Percentiles rank a stretch among this genome's conserved stretches.
Conservation (phyloP, 306 rosid genomes). For the Luffa aegyptiaca region DNA sequence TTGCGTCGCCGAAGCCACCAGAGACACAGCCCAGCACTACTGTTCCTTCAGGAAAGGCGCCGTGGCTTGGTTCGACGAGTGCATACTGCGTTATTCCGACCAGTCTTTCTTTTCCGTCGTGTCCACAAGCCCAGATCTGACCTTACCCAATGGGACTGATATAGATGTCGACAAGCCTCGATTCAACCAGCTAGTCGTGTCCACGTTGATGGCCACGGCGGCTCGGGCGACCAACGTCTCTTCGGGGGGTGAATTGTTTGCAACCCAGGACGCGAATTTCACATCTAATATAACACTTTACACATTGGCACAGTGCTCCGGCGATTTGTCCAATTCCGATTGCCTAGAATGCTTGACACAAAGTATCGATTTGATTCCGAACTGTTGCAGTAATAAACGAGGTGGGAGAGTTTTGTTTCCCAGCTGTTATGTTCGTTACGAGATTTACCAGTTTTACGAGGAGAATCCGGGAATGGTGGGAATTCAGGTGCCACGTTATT, state of each 20-base stretch:
- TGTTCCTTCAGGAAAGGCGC: neutral
- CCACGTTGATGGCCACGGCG: neutral
- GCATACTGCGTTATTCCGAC: constrained; percentile 22
- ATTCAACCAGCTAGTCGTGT: neutral
- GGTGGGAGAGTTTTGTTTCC: constrained; percentile 18
- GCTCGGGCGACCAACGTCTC: neutral
- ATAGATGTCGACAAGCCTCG: neutral
- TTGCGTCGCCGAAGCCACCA: neutral
- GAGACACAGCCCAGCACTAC: neutral
- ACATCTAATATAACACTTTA: neutral
- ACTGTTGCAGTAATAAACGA: neutral
- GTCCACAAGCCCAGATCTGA: neutral
- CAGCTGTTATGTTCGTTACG: constrained; percentile 25
- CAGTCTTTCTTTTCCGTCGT: neutral
- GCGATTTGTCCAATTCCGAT: constrained; percentile 1
- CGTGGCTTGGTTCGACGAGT: neutral
- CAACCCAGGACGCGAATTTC: neutral
- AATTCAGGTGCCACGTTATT: no score
- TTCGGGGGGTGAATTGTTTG: neutral
- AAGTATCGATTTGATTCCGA: neutral
- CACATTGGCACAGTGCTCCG: constrained; percentile 28
- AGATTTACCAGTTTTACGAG: neutral
- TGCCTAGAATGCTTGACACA: constrained; percentile 12
- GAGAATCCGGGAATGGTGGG: no score
- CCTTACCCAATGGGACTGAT: neutral